A percentile compares a stretch with the other conserved stretches of the same genome.
Evolutionary conservation across 805 yeast species (phyloP).

Genomic region (Tetrapisispora namnaoensis): DNA sequence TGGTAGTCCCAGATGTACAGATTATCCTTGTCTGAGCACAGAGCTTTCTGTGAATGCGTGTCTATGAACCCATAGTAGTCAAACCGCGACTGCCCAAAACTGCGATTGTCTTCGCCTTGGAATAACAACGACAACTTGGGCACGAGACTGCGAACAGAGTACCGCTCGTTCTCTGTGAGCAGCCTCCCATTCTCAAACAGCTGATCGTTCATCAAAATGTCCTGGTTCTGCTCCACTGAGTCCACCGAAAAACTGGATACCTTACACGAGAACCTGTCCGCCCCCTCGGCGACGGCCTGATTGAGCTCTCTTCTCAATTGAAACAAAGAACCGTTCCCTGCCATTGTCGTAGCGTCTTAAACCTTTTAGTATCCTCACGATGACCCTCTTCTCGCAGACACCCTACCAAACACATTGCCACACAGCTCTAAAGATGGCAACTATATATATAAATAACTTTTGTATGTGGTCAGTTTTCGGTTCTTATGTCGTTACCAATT

Average conservation of each 20-base stretch:
- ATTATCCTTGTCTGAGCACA: conserved; percentile 39
- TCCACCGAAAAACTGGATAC: background rate
- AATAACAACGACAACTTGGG: conserved; percentile 11
- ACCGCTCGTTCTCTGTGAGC: conserved; percentile 26
- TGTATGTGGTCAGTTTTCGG: too few relatives aligned
- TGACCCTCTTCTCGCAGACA: too few relatives aligned
- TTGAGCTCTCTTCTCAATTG: conserved; percentile 26
- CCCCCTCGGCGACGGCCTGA: background rate
- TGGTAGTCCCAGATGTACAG: conserved; percentile 62
- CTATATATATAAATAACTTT: background rate
- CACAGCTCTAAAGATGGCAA: too few relatives aligned
- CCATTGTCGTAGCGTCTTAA: background rate
- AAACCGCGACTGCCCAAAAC: background rate
- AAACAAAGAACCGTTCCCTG: conserved; percentile 9
- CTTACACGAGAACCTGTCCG: background rate
- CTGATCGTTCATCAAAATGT: background rate
- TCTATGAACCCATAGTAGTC: conserved; percentile 38
- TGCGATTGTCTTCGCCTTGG: background rate
- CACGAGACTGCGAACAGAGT: conserved; percentile 17
- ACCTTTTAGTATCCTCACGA: too few relatives aligned
- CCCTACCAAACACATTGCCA: too few relatives aligned
- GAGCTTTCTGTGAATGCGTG: conserved; percentile 38
- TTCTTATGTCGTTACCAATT: too few relatives aligned
- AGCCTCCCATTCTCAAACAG: conserved; percentile 10
- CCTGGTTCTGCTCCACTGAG: background rate